A percentile compares a stretch with the other conserved stretches of the same genome.
Evolutionary conservation across 306 rosid genomes (phyloP).

Genomic region (Aeschynomene evenia): DNA sequence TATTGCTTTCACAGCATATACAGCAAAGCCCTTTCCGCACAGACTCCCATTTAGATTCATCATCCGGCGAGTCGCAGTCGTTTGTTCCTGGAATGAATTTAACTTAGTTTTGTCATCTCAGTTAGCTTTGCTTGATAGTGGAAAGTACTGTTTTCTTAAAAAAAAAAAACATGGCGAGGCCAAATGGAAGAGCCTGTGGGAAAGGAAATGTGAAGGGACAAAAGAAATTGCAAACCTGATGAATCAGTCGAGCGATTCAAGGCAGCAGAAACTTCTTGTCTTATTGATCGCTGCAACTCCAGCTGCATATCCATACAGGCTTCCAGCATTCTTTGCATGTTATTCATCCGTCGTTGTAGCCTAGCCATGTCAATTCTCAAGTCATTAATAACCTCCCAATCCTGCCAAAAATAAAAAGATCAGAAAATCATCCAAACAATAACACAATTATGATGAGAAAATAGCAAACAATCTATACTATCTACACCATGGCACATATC

Average conservation of each 20-base stretch:
- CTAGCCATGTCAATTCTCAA: slow-evolving; percentile 91
- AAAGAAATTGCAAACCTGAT: slow-evolving; percentile 50
- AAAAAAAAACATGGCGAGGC: neutral
- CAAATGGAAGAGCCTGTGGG: neutral
- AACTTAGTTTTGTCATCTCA: slow-evolving; percentile 8
- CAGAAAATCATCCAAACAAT: neutral
- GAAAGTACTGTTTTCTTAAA: neutral
- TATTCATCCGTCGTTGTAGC: slow-evolving; percentile 87
- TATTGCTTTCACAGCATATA: slow-evolving; percentile 67
- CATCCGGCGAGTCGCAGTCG: slow-evolving; percentile 49
- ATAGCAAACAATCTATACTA: neutral
- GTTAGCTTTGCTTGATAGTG: neutral
- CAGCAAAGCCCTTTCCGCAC: slow-evolving; percentile 95
- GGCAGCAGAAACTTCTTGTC: slow-evolving; percentile 96
- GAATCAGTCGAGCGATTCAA: slow-evolving; percentile 61
- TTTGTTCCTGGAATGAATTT: slow-evolving; percentile 42
- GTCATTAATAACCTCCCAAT: slow-evolving; percentile 83
- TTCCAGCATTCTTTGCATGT: slow-evolving; percentile 86
- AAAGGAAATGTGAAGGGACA: neutral
- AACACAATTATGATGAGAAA: neutral
- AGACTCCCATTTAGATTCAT: slow-evolving; percentile 75
- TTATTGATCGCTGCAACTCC: slow-evolving; percentile 88
- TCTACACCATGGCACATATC: neutral
- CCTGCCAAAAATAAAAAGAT: slow-evolving; percentile 46
- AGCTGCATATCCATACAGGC: slow-evolving; percentile 99